These are phyloP conservation scores for Sphaerosporella brunnea DNA, from an alignment of 495 filamentous ascomycete genomes.

Conservation along the genomic window DNA sequence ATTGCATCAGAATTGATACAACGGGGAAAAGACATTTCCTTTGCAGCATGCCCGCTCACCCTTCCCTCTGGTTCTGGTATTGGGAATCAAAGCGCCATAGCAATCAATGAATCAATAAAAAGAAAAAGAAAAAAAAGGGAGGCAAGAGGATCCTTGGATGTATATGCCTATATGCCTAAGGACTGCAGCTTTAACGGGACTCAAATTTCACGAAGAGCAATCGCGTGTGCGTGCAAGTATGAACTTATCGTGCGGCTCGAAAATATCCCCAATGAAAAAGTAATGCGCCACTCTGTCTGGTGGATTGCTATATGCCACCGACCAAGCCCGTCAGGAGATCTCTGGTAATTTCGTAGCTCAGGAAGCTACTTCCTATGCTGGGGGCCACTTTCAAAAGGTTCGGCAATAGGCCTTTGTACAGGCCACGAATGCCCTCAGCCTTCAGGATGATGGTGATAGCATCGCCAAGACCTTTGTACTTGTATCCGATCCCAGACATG, in stretches of 20 bases:
- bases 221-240: too few relatives aligned
- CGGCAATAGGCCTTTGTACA: slow-evolving; percentile 87
- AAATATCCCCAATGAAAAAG: too few relatives aligned
- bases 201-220: too few relatives aligned
- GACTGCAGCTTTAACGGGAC: too few relatives aligned
- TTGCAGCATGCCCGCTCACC: too few relatives aligned
- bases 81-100: not conserved
- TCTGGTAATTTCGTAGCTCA: slow-evolving; percentile 83
- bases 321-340: slow-evolving; percentile 38
- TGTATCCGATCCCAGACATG: slow-evolving; percentile 96
- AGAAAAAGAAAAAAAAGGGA: not conserved
- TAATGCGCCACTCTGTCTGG: not conserved
- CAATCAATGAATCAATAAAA: not conserved
- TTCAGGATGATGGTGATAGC: slow-evolving; percentile 63
- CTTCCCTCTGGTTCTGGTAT: too few relatives aligned
- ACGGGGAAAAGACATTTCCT: too few relatives aligned
- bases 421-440: slow-evolving; percentile 55
- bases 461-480: slow-evolving; percentile 74
- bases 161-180: too few relatives aligned
- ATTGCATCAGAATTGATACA: too few relatives aligned
- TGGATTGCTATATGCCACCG: not conserved
- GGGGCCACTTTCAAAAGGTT: slow-evolving; percentile 94
- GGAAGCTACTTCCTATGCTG: slow-evolving; percentile 96
- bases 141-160: too few relatives aligned
- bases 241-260: too few relatives aligned